Conservation (phyloP, 2,329 filamentous ascomycete species). For the Penicillium sp. region DNA sequence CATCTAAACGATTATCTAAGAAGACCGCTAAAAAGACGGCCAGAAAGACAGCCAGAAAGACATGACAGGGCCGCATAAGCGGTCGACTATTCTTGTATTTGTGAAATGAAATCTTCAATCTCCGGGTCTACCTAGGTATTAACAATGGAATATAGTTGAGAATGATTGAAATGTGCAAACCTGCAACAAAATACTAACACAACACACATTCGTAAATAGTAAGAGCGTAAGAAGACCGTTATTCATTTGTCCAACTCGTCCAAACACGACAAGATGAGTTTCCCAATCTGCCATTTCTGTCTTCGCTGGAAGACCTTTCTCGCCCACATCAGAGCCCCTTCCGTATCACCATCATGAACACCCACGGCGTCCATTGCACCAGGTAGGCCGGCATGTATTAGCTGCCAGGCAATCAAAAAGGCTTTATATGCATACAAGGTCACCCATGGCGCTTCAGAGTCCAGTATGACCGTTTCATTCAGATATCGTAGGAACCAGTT, state of each 20-base stretch:
- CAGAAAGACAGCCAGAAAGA: too few relatives aligned
- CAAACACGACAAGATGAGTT: constrained; percentile 35
- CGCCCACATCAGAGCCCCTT: constrained; percentile 32
- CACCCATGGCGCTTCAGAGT: constrained; percentile 42
- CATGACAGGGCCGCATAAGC: too few relatives aligned
- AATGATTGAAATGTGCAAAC: not conserved
- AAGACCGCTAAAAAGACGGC: too few relatives aligned
- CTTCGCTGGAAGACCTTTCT: constrained; percentile 33
- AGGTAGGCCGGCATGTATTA: constrained; percentile 31
- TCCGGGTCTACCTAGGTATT: too few relatives aligned
- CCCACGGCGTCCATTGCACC: constrained; percentile 38
- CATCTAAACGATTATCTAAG: too few relatives aligned
- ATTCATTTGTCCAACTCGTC: constrained; percentile 22
- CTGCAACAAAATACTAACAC: not conserved
- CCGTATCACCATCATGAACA: constrained; percentile 34
- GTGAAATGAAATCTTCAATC: not conserved
- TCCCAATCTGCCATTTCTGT: constrained; percentile 33
- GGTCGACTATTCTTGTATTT: too few relatives aligned
- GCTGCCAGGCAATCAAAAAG: constrained; percentile 45
- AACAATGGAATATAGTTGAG: not conserved
- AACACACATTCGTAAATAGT: not conserved
- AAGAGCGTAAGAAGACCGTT: not conserved
- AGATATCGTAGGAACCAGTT: constrained; percentile 44
- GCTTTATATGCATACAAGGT: constrained; percentile 44
- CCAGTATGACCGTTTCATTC: constrained; percentile 23